Evolutionary conservation across 257 asterid species (phyloP).

Genomic region (Rehmannia glutinosa): DNA sequence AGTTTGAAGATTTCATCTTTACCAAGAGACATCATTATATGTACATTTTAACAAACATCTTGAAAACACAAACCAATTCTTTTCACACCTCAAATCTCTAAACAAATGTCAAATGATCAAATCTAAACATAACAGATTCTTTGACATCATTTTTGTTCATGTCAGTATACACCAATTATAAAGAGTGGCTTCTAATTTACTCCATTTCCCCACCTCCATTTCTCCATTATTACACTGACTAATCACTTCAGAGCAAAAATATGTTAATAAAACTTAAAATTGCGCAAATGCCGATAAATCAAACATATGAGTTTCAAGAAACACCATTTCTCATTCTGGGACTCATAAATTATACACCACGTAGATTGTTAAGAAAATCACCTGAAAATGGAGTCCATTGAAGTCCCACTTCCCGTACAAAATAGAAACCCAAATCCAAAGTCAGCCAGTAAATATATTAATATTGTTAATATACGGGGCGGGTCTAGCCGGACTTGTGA

Average conservation of each 20-base stretch:
- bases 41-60: not conserved
- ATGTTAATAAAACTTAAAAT: not conserved
- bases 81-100: not conserved
- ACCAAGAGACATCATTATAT: no score
- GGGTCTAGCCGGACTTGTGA: no score
- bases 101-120: constrained; percentile 9
- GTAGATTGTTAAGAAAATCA: constrained; percentile 10
- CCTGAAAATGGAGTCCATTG: constrained; percentile 24
- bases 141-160: not conserved
- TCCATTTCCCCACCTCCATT: constrained; percentile 1
- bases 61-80: not conserved
- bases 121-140: no score
- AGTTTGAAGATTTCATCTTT: constrained; percentile 9
- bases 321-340: not conserved
- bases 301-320: not conserved
- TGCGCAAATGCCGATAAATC: constrained; percentile 2
- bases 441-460: no score
- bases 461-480: no score
- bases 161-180: not conserved
- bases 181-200: not conserved
- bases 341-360: not conserved
- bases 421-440: not conserved
- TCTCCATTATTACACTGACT: not conserved
- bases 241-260: constrained; percentile 1
- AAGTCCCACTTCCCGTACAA: constrained; percentile 6